These are phyloP conservation scores for Pontederia paniculata DNA, from an alignment of 176 grass and related monocot species.

Conservation along the genomic window DNA sequence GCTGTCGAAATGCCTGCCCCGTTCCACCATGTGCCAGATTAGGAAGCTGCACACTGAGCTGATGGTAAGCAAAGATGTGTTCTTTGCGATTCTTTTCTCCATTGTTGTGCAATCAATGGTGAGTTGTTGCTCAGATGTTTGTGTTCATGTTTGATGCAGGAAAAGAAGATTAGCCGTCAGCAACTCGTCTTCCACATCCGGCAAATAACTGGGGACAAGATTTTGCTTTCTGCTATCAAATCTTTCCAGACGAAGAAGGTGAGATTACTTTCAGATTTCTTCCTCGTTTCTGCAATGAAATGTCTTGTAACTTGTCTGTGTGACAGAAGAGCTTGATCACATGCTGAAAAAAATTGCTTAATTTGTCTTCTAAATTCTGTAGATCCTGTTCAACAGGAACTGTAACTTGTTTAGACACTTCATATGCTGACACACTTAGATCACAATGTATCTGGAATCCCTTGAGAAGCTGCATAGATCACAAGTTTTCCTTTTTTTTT, in stretches of 20 bases:
- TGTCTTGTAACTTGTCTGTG: not conserved
- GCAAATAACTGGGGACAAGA: slow-evolving; percentile 5
- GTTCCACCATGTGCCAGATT: slow-evolving; percentile 2
- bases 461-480: too few relatives aligned
- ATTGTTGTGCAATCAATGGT: not conserved
- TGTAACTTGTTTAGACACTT: too few relatives aligned
- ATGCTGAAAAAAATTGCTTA: too few relatives aligned
- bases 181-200: not conserved
- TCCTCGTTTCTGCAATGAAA: not conserved
- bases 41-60: slow-evolving; percentile 2
- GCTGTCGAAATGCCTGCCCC: not conserved
- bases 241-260: slow-evolving; percentile 6
- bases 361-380: too few relatives aligned
- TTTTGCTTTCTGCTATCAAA: not conserved
- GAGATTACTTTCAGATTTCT: not conserved
- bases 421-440: too few relatives aligned
- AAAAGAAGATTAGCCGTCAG: slow-evolving; percentile 6
- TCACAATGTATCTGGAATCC: too few relatives aligned
- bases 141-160: not conserved
- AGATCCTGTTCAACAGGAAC: too few relatives aligned
- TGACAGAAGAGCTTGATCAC: too few relatives aligned
- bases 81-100: not conserved
- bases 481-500: too few relatives aligned
- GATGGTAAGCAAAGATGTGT: not conserved
- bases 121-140: not conserved